Percentiles rank a stretch among this genome's conserved stretches.
Conservation (phyloP, 805 yeast genomes). For the Wickerhamiella bombiphila region DNA sequence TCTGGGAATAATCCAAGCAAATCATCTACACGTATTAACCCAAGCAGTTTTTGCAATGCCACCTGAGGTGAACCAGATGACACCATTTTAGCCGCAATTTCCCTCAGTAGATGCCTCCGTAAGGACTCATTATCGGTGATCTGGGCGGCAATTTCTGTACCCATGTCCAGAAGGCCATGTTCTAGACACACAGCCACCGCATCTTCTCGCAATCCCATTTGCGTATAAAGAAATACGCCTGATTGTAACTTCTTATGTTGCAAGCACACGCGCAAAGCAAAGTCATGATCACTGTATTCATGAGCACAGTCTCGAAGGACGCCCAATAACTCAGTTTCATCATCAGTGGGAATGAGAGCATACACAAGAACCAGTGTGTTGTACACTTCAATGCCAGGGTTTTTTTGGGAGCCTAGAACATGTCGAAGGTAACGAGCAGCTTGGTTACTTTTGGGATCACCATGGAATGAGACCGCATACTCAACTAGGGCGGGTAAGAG, state of each 20-base stretch:
- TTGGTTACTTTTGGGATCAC: slow-evolving; percentile 38
- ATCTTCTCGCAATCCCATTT: slow-evolving; percentile 56
- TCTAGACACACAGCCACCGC: slow-evolving; percentile 66
- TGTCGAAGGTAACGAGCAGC: slow-evolving; percentile 50
- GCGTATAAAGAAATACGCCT: slow-evolving; percentile 60
- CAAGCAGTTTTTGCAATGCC: slow-evolving; percentile 18
- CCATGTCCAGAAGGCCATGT: slow-evolving; percentile 39
- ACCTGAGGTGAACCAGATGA: slow-evolving; percentile 13
- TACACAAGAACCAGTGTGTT: slow-evolving; percentile 10
- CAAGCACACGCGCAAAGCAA: slow-evolving; percentile 59
- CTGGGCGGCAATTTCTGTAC: slow-evolving; percentile 43
- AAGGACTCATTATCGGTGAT: slow-evolving; percentile 30
- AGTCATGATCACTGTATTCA: slow-evolving; percentile 48
- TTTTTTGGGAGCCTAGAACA: slow-evolving; percentile 24
- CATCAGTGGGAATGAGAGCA: slow-evolving; percentile 1
- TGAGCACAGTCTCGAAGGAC: slow-evolving; percentile 6
- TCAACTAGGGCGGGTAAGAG: slow-evolving; percentile 64
- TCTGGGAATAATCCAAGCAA: slow-evolving; percentile 75
- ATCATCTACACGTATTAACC: slow-evolving; percentile 49
- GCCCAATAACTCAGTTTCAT: slow-evolving; percentile 4
- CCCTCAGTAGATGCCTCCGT: slow-evolving; percentile 61
- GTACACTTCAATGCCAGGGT: slow-evolving; percentile 1
- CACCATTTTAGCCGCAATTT: slow-evolving; percentile 36
- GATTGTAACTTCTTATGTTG: slow-evolving; percentile 42
- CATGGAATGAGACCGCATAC: slow-evolving; percentile 33